A percentile compares a stretch with the other conserved stretches of the same genome.
Evolutionary conservation across 1,284 basidiomycete species (phyloP).

Genomic region (Pyrrhoderma noxium): DNA sequence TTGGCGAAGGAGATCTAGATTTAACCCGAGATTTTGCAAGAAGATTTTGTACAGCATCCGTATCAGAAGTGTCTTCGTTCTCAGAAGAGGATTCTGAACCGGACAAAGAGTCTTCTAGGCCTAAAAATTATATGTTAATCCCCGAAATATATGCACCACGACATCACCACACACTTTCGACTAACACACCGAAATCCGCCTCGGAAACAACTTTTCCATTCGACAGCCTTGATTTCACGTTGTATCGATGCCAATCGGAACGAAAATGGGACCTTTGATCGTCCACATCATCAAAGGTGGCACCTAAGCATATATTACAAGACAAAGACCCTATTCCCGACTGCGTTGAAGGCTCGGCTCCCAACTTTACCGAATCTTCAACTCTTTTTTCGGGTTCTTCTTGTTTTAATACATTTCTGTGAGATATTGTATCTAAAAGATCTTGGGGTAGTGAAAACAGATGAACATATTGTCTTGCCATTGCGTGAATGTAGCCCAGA

Average conservation of each 20-base stretch:
- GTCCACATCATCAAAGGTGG: constrained; percentile 63
- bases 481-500: background rate
- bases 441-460: constrained; percentile 62
- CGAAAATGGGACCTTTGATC: constrained; percentile 86
- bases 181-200: constrained; percentile 63
- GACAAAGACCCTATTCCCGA: constrained; percentile 40
- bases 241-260: constrained; percentile 98
- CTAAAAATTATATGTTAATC: constrained; percentile 34
- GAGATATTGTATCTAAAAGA: constrained; percentile 60
- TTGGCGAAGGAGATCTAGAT: constrained; percentile 42
- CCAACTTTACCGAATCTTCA: too few species aligned
- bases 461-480: constrained; percentile 30
- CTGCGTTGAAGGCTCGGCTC: constrained; percentile 10
- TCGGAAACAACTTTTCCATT: constrained; percentile 60
- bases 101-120: constrained; percentile 81
- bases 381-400: background rate
- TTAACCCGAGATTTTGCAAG: constrained; percentile 53
- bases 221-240: constrained; percentile 75
- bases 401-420: constrained; percentile 41
- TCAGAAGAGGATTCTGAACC: constrained; percentile 75
- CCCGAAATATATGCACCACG: background rate
- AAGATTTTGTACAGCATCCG: constrained; percentile 61
- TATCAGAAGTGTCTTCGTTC: constrained; percentile 42
- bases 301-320: constrained; percentile 75
- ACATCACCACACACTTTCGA: constrained; percentile 58